Evolutionary conservation across 352 stramenopile genomes (phyloP).

Genomic region (Phytophthora nicotianae): DNA sequence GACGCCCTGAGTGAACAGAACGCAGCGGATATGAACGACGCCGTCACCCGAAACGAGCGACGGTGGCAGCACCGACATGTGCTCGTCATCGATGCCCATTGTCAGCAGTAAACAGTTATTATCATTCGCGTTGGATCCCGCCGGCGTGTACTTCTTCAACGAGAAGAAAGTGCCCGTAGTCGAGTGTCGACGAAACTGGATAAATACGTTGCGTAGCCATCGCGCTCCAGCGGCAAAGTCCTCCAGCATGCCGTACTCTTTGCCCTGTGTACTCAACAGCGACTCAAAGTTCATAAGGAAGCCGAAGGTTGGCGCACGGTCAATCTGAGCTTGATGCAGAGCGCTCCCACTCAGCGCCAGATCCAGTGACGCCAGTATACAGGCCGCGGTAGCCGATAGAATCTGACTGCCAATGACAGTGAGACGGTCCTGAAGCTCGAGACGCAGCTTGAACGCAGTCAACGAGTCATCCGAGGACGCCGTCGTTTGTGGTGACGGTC

Average conservation of each 20-base stretch:
- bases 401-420: slow-evolving; percentile 80
- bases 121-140: slow-evolving; percentile 35
- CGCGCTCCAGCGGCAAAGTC: slow-evolving; percentile 86
- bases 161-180: slow-evolving; percentile 54
- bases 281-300: slow-evolving; percentile 87
- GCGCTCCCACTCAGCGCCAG: slow-evolving; percentile 62
- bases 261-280: slow-evolving; percentile 90
- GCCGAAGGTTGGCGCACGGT: slow-evolving; percentile 57
- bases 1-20: slow-evolving; percentile 84
- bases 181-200: slow-evolving; percentile 68
- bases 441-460: slow-evolving; percentile 59
- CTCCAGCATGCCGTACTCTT: slow-evolving; percentile 95
- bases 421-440: slow-evolving; percentile 74
- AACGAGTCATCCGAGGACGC: slow-evolving; percentile 46
- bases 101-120: slow-evolving; percentile 64
- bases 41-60: slow-evolving; percentile 49
- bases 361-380: slow-evolving; percentile 69
- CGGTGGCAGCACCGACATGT: slow-evolving; percentile 59
- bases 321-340: slow-evolving; percentile 61
- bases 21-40: slow-evolving; percentile 59
- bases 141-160: slow-evolving; percentile 61
- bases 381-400: slow-evolving; percentile 70
- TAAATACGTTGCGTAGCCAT: slow-evolving; percentile 82
- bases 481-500: slow-evolving; percentile 19
- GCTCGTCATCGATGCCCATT: slow-evolving; percentile 58